Conservation (phyloP, 495 filamentous ascomycete species). For the Penicillium odoratum region DNA sequence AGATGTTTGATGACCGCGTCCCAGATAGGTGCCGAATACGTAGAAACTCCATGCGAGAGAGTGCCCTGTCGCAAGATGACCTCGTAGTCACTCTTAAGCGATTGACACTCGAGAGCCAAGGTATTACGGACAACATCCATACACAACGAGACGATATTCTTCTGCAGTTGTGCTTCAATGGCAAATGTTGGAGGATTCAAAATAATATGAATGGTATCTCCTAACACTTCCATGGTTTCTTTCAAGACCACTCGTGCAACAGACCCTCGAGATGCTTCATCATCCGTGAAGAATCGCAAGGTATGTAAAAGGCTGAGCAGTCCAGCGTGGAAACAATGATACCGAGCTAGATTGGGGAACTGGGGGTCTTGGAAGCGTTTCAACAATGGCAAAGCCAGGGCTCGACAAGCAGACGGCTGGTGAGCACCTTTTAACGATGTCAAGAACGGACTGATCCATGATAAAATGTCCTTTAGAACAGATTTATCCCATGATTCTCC, state of each 20-base stretch:
- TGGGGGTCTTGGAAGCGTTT: constrained; percentile 58
- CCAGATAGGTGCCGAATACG: constrained; percentile 71
- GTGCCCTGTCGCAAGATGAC: constrained; percentile 57
- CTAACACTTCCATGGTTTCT: constrained; percentile 53
- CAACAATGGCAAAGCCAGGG: constrained; percentile 67
- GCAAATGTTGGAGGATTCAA: constrained; percentile 42
- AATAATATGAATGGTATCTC: constrained; percentile 47
- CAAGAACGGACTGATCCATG: constrained; percentile 75
- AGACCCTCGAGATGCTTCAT: constrained; percentile 46
- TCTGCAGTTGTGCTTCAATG: constrained; percentile 37
- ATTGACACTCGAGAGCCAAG: constrained; percentile 73
- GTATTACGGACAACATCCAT: constrained; percentile 69
- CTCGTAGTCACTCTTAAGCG: constrained; percentile 68
- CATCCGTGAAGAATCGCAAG: constrained; percentile 52
- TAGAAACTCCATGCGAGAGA: constrained; percentile 66
- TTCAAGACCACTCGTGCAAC: constrained; percentile 55
- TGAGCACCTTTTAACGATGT: constrained; percentile 70
- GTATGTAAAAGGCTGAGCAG: constrained; percentile 51
- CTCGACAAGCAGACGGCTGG: constrained; percentile 69
- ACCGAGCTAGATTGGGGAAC: constrained; percentile 43
- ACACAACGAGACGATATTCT: constrained; percentile 38
- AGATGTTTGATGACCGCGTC: constrained; percentile 69
- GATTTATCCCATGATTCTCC: constrained; percentile 55
- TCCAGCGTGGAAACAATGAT: constrained; percentile 53
- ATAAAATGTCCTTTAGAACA: constrained; percentile 58